Percentiles rank a stretch among this genome's conserved stretches.
These are phyloP conservation scores for Talaromyces sp. DNA, from an alignment of 2,329 filamentous ascomycete genomes.

Conservation along the genomic window DNA sequence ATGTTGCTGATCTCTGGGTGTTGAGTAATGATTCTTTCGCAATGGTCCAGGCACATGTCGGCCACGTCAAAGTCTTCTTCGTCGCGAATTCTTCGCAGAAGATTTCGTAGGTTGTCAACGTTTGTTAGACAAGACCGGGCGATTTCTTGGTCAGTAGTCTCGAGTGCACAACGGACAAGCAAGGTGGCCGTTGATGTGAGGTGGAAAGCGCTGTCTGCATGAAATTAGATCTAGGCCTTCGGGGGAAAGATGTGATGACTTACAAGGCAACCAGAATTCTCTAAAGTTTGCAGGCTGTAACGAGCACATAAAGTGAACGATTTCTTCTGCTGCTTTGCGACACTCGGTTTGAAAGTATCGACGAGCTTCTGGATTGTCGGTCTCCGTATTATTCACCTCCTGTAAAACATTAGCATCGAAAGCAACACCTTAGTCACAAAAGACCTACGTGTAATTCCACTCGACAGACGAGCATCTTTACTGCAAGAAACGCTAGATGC, in stretches of 20 bases:
- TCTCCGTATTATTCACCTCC: slow-evolving; percentile 45
- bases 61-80: slow-evolving; percentile 58
- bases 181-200: slow-evolving; percentile 56
- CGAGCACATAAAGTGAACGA: slow-evolving; percentile 52
- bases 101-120: slow-evolving; percentile 49
- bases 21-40: slow-evolving; percentile 46
- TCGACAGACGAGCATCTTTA: slow-evolving; percentile 49
- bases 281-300: slow-evolving; percentile 49
- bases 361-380: slow-evolving; percentile 49
- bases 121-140: slow-evolving; percentile 48
- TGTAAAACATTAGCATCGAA: slow-evolving; percentile 21
- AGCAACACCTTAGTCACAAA: neutral
- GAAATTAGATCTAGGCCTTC: neutral
- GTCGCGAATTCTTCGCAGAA: slow-evolving; percentile 49
- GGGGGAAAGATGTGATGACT: slow-evolving; percentile 23
- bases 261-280: slow-evolving; percentile 55
- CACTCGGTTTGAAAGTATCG: slow-evolving; percentile 51
- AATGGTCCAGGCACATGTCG: slow-evolving; percentile 54
- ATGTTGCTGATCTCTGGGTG: slow-evolving; percentile 31
- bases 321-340: slow-evolving; percentile 45
- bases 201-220: slow-evolving; percentile 50
- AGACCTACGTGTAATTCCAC: slow-evolving; percentile 47
- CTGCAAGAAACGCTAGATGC: slow-evolving; percentile 45
- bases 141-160: slow-evolving; percentile 49
- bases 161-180: slow-evolving; percentile 52